These are phyloP conservation scores for Fusarium sterilihyphosum DNA, from an alignment of 2,329 filamentous ascomycete genomes.

Conservation along the genomic window DNA sequence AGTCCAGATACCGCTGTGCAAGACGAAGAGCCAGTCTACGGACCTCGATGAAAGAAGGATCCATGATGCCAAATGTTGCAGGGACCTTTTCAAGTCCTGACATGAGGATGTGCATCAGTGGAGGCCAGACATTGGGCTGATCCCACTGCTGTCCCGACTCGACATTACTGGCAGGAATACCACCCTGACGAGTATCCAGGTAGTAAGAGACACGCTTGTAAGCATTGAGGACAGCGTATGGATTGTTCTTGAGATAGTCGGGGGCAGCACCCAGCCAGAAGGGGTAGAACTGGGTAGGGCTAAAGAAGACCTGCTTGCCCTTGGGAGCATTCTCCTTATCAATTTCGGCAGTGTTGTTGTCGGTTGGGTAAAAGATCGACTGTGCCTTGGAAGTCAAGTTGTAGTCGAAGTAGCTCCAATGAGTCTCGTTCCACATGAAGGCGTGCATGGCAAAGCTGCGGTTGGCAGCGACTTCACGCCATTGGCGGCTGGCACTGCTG, in stretches of 20 bases:
- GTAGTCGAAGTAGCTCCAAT: constrained; percentile 74
- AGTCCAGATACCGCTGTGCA: constrained; percentile 73
- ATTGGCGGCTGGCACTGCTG: constrained; percentile 58
- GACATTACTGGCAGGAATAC: constrained; percentile 70
- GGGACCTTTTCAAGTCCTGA: constrained; percentile 69
- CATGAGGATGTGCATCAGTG: constrained; percentile 72
- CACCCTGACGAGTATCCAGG: constrained; percentile 63
- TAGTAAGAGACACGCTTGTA: constrained; percentile 64
- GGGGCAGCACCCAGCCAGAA: constrained; percentile 76
- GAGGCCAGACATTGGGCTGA: constrained; percentile 76
- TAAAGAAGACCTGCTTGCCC: constrained; percentile 67
- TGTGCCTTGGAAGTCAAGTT: constrained; percentile 69
- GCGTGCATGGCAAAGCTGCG: constrained; percentile 71
- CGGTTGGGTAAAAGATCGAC: constrained; percentile 62
- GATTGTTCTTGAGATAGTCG: constrained; percentile 64
- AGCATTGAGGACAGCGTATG: constrained; percentile 64
- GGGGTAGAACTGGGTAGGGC: constrained; percentile 70
- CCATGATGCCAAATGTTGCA: constrained; percentile 61
- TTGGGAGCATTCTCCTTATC: constrained; percentile 57
- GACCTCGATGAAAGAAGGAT: constrained; percentile 63
- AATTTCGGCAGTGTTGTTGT: constrained; percentile 51
- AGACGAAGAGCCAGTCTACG: constrained; percentile 66
- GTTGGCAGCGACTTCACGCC: constrained; percentile 58
- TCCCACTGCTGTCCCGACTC: constrained; percentile 74
- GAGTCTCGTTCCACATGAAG: constrained; percentile 71